These are phyloP conservation scores for Mallotus japonicus DNA, from an alignment of 441 rosid genomes.

Conservation along the genomic window DNA sequence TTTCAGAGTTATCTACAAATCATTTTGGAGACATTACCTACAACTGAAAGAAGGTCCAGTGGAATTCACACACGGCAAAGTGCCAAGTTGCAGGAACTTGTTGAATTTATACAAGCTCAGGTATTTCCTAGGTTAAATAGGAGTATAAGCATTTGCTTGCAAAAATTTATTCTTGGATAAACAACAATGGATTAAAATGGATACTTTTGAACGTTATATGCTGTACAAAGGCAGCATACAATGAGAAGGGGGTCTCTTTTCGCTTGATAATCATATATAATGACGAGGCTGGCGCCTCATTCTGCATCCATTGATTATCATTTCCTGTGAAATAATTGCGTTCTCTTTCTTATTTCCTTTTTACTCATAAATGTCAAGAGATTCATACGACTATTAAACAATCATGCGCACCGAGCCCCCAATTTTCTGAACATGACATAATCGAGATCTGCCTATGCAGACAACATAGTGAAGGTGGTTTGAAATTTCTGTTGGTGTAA, in stretches of 20 bases:
- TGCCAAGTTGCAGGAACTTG: slow-evolving; percentile 85
- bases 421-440: background rate
- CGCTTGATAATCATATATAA: background rate
- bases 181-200: background rate
- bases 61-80: slow-evolving; percentile 84
- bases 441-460: background rate
- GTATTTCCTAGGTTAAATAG: slow-evolving; percentile 34
- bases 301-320: slow-evolving; percentile 3
- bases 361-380: background rate
- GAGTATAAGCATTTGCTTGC: background rate
- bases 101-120: slow-evolving; percentile 92
- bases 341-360: background rate
- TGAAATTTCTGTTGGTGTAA: background rate
- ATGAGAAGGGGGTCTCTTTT: background rate
- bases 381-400: background rate
- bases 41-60: slow-evolving; percentile 62
- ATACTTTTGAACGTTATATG: background rate
- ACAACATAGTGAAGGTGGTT: background rate
- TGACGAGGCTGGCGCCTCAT: background rate
- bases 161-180: slow-evolving; percentile 1
- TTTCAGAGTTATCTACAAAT: slow-evolving; percentile 90
- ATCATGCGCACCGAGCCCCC: background rate
- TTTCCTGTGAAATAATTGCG: background rate
- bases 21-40: slow-evolving; percentile 75
- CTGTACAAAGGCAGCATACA: background rate